These are phyloP conservation scores for Diaporthe sp. DNA, from an alignment of 2,329 filamentous ascomycete genomes.

Conservation along the genomic window DNA sequence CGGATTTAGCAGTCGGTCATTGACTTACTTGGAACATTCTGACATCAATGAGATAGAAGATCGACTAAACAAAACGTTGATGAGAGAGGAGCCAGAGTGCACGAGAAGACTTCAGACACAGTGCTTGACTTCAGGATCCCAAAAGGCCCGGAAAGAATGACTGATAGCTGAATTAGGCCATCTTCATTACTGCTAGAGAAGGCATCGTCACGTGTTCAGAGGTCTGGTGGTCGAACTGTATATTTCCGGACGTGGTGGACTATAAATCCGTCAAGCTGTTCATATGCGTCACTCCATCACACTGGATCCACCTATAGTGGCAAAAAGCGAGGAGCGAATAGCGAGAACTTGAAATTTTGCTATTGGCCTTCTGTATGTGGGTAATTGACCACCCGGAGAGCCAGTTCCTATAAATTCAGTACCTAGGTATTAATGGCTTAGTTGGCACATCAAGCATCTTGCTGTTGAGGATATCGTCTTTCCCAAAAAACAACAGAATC, in stretches of 20 bases:
- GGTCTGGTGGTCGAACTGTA: background rate
- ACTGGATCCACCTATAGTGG: background rate
- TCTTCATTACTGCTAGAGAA: background rate
- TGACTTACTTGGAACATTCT: background rate
- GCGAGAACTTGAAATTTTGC: background rate
- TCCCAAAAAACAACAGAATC: background rate
- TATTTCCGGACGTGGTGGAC: constrained; percentile 2
- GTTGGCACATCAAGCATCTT: background rate
- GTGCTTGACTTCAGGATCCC: background rate
- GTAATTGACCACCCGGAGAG: background rate
- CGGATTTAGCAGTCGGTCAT: background rate
- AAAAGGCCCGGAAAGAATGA: no score
- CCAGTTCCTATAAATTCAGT: background rate
- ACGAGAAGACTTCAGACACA: background rate
- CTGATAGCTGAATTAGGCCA: background rate
- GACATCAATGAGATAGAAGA: no score
- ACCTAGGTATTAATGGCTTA: background rate
- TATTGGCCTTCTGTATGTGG: background rate
- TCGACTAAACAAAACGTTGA: background rate
- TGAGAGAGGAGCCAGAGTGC: background rate
- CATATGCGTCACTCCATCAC: background rate
- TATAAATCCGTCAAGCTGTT: background rate
- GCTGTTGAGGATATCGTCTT: background rate
- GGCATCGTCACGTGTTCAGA: background rate
- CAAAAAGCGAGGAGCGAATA: background rate